Base-by-base conservation (phyloP, 2,329 filamentous ascomycete species). In the Penicillium sp. region DNA sequence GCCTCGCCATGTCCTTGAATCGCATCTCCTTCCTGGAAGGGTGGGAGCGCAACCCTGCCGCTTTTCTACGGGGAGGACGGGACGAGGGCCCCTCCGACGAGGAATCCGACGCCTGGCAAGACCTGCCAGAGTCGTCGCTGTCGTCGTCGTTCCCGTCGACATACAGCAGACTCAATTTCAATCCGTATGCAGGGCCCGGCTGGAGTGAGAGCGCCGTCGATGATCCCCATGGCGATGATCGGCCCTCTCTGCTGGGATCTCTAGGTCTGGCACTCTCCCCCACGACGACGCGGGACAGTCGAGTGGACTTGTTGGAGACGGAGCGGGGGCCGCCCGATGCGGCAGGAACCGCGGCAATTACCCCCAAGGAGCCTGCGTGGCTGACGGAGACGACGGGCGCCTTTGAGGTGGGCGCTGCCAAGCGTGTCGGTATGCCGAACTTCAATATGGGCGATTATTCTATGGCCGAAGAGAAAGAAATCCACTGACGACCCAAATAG, bases 371-470 rank as follows among this genome's bases (percentile, higher is more conserved):
- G 30, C 43, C 32, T 5, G 11, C 13, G 11, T 48, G 50, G 28
- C 41, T 42, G 33, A 43, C 54, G 4, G 52, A 63, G 31, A 64
- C 65, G 2, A 62, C 51, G 5, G 59, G 59, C 10, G 76, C 76
- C 1, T 78, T 76, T 51, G 76, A 82, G 58, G 74, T 80, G 19
- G 69, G 71, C 45, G 72, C 69, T 41, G 63, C 67, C 43, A 78
- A 72, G 56, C 65, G 78, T 48, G 70, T 79, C 44, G 51, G 75
- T 78, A 62, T 59, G 73, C 62, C 21, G 16, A 30, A 34, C 17
- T 8, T 15, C 17, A n/a, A n/a, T n/a, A n/a, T n/a, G n/a, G n/a
- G n/a, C n/a, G 3, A 14, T 19, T 13, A 16, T 4, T 6, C 16
- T 16, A 13, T 9, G 11, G n/a, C 17, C 15, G 14, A 31, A 28